Conservation (phyloP, 2,329 filamentous ascomycete genomes). For the Nemania sp. region DNA sequence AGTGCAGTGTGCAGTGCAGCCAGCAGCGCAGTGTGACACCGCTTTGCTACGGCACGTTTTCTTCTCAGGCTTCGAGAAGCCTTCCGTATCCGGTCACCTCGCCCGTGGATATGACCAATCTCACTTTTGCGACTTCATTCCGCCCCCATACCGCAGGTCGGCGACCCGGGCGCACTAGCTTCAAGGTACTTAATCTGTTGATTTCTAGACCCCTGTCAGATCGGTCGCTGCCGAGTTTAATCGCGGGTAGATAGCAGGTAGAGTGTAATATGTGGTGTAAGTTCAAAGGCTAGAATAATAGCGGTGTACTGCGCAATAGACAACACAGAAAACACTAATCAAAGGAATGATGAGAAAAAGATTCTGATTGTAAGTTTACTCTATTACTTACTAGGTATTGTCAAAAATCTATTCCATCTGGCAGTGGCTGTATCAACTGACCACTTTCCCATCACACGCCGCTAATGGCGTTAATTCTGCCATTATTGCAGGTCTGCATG, state of each 20-base stretch:
- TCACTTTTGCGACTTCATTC: constrained; percentile 21
- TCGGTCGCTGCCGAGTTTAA: constrained; percentile 20
- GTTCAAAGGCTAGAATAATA: too few species aligned
- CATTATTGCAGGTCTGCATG: constrained; percentile 2
- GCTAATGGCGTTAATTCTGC: constrained; percentile 13
- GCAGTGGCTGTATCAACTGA: too few species aligned
- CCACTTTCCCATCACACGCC: neutral
- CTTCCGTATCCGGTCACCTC: constrained; percentile 34
- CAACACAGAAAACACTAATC: too few species aligned
- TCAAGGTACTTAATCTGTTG: constrained; percentile 7
- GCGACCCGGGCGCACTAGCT: constrained; percentile 15
- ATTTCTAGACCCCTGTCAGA: constrained; percentile 21
- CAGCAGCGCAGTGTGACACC: constrained; percentile 31
- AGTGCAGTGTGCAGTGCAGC: neutral
- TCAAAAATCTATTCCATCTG: neutral
- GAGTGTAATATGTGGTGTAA: too few species aligned
- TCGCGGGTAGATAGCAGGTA: too few species aligned
- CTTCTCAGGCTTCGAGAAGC: constrained; percentile 37
- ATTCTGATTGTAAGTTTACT: too few species aligned
- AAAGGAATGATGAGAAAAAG: too few species aligned
- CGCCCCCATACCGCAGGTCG: constrained; percentile 20
- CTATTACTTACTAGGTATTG: too few species aligned
- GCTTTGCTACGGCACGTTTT: constrained; percentile 33
- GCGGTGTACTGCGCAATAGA: too few species aligned
- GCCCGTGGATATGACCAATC: constrained; percentile 35